phyloP scores from a whole-genome alignment of 768 basidiomycete genomes.

The Suillus subluteus region DNA sequence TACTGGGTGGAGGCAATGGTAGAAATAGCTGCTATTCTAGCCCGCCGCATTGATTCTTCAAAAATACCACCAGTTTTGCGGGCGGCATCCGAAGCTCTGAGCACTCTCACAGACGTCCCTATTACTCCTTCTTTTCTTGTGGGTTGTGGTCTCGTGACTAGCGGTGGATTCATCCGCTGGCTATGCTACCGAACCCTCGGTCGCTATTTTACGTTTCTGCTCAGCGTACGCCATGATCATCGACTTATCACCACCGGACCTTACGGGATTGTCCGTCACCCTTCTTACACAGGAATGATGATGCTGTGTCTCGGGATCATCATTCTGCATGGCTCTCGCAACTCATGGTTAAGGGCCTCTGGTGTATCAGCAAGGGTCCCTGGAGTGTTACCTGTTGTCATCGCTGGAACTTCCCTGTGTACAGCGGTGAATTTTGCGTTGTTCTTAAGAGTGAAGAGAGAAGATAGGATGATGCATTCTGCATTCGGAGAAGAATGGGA shows the following conservation, averaged over 20 bases:
- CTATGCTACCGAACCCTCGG: conserved; percentile 23
- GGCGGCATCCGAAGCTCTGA: not conserved
- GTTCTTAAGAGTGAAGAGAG: conserved; percentile 16
- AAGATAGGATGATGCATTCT: conserved; percentile 34
- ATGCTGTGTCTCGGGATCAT: conserved; percentile 10
- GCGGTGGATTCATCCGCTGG: conserved; percentile 17
- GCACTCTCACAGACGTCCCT: conserved; percentile 1
- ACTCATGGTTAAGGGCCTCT: conserved; percentile 21
- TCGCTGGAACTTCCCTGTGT: not conserved
- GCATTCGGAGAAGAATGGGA: conserved; percentile 40
- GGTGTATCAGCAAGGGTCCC: conserved; percentile 12
- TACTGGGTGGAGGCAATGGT: conserved; percentile 9
- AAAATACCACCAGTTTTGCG: not conserved
- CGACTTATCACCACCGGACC: conserved; percentile 22
- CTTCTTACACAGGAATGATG: conserved; percentile 24
- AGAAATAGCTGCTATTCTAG: conserved; percentile 11
- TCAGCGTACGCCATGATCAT: conserved; percentile 21
- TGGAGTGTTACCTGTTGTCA: not conserved
- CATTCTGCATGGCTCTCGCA: conserved; percentile 7
- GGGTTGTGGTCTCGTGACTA: conserved; percentile 15
- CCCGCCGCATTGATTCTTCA: not conserved
- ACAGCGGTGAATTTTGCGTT: not conserved
- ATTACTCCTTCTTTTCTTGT: conserved; percentile 18
- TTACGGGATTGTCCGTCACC: conserved; percentile 27
- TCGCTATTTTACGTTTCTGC: conserved; percentile 22